Evolutionary conservation across 2,329 filamentous ascomycete genomes (phyloP), one percentile per base, ranked within the genome.

Genomic region (Pseudocercospora vitis): DNA sequence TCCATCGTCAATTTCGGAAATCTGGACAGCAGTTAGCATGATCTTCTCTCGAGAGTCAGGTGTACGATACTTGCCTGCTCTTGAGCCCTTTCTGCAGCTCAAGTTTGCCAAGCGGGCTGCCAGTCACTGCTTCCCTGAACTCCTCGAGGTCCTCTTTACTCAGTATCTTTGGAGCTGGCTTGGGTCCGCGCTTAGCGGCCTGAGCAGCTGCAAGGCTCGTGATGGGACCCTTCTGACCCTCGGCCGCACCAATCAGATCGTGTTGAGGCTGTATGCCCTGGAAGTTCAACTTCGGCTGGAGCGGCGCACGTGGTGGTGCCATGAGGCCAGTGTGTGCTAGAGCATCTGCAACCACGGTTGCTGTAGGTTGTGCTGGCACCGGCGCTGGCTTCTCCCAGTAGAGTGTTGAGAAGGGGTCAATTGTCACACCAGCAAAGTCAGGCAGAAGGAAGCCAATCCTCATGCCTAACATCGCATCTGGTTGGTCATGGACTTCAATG

Each of bases 361-460:
- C 50, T 12, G 59, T 35, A 6, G 63, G 37, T 31, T 66, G 64
- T 2, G 70, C 64, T 7, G 57, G 49, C 29, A 46, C 53, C n/a
- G 63, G 46, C n/a, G 57, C 50, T 6, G 70, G 65, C 7, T 68
- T 65, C 6, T 71, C 70, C 94, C 94, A 97, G 71, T 97, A 97
- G 0, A 76, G 71, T 0, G 83, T 83, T 0, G 89, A 91, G 68
- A 92, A 95, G 0, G 94, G 94, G 65, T 99, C 86, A 59, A 99
- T 92, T 6, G 84, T 83, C 73, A 50, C 71, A 67, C 60, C 62
- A 7, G 39, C 40, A 35, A 68, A 58, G 7, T 52, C 57, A n/a
- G 68, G 64, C 18, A 70, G 53, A 7, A 70, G 53, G 16, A 67
- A 51, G 8, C 58, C 63, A 48, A 70, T 62, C 4, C 63, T 54